Conservation (phyloP, 768 basidiomycete genomes). For the Tylopilus intermedius region DNA sequence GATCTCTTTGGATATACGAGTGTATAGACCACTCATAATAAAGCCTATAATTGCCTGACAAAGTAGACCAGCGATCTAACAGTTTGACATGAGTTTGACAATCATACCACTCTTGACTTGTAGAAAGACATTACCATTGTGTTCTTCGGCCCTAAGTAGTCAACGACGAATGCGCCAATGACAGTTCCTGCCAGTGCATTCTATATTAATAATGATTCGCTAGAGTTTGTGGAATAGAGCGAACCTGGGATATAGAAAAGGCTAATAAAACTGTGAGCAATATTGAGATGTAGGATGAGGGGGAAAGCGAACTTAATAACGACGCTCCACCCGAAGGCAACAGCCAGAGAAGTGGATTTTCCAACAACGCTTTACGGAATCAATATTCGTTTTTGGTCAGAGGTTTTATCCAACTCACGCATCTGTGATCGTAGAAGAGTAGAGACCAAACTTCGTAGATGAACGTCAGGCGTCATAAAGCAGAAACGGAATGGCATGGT, state of each 20-base stretch:
- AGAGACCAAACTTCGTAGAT: constrained; percentile 63
- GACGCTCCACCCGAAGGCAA: constrained; percentile 80
- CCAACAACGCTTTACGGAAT: constrained; percentile 51
- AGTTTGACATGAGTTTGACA: neutral
- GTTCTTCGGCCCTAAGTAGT: constrained; percentile 69
- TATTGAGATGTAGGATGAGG: neutral
- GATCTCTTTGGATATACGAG: constrained; percentile 53
- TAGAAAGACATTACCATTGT: constrained; percentile 50
- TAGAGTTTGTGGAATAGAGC: neutral
- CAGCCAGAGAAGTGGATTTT: constrained; percentile 41
- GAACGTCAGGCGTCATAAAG: neutral
- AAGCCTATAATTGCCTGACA: constrained; percentile 75
- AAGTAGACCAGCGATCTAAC: constrained; percentile 61
- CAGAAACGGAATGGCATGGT: constrained; percentile 3
- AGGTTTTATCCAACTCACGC: constrained; percentile 36
- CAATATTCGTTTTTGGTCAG: neutral
- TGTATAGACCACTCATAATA: constrained; percentile 83
- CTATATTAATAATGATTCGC: constrained; percentile 8
- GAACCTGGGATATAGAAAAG: constrained; percentile 63
- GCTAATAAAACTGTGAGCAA: constrained; percentile 27
- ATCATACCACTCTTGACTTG: neutral
- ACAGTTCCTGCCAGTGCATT: constrained; percentile 42
- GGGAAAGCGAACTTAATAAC: constrained; percentile 63
- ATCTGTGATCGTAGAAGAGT: constrained; percentile 70
- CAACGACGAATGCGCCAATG: constrained; percentile 70